Evolutionary conservation across 495 filamentous ascomycete species (phyloP).

Genomic region (Aspergillus olivimuriae): DNA sequence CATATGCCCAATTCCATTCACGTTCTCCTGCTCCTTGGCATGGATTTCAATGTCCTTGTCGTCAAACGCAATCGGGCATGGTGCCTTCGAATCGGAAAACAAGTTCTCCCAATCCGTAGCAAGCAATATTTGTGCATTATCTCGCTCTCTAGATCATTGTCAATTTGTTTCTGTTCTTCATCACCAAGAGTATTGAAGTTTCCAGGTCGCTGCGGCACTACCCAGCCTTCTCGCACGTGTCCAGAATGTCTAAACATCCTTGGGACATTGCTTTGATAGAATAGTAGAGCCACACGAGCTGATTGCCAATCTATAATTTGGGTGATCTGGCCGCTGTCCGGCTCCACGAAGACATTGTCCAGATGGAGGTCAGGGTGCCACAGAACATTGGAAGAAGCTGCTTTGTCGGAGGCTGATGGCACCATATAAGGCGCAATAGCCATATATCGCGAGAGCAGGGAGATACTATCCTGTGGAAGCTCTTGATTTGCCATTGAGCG

Average conservation of each 20-base stretch:
- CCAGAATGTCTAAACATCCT: slow-evolving; percentile 24
- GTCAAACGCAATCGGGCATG: slow-evolving; percentile 29
- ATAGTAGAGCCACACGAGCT: slow-evolving; percentile 21
- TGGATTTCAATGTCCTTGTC: slow-evolving; percentile 23
- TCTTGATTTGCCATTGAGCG: slow-evolving; percentile 12
- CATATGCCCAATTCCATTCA: slow-evolving; percentile 19
- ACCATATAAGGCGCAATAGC: slow-evolving; percentile 10
- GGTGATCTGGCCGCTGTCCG: slow-evolving; percentile 18
- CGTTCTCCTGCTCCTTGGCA: slow-evolving; percentile 21
- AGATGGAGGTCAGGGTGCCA: slow-evolving; percentile 38
- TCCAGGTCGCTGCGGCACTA: slow-evolving; percentile 20
- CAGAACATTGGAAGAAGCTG: slow-evolving; percentile 15
- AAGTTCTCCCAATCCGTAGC: slow-evolving; percentile 21
- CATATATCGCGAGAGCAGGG: slow-evolving; percentile 11
- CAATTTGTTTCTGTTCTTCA: slow-evolving; percentile 20
- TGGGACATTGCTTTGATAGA: slow-evolving; percentile 24
- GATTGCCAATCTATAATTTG: slow-evolving; percentile 32
- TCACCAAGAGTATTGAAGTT: slow-evolving; percentile 20
- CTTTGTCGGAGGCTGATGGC: slow-evolving; percentile 6
- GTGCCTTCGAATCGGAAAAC: slow-evolving; percentile 8
- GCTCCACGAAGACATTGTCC: slow-evolving; percentile 35
- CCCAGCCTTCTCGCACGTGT: slow-evolving; percentile 20
- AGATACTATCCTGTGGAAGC: slow-evolving; percentile 12
- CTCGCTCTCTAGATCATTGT: slow-evolving; percentile 22
- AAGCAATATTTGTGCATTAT: slow-evolving; percentile 28